Evolutionary conservation across 1,284 basidiomycete species (phyloP), one percentile per base, ranked within the genome.

Genomic region (Fomitopsis pinicola): DNA sequence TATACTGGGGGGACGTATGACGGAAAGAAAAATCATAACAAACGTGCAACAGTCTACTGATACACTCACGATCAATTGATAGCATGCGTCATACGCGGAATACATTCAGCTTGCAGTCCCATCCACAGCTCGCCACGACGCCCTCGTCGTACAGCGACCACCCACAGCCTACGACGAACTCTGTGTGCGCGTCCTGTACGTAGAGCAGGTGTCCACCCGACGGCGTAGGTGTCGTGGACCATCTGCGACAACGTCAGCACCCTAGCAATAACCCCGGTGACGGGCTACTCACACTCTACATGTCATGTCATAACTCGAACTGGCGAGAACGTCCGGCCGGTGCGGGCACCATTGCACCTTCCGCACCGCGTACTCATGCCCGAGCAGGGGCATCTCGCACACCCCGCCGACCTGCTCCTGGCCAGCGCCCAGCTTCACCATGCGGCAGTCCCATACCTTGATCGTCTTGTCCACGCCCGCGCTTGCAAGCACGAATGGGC

Each of bases 291-390:
- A 98, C 85, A 96, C 81, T 74, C 94, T 81, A 73, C 92, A 95
- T 1, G 94, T 94, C 97, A 98, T 99, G 73, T 99, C 97, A 75
- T 98, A 99, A 65, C 91, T 90, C 22, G 91, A 92, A 57, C 86
- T 91, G 0, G 92, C 91, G 28, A 98, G 76, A 9, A 95, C 69
- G 67, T 94, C 88, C 2, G 89, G 77, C n/a, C 82, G 77, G 72
- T 89, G 87, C 22, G 89, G 67, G 80, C 86, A 87, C 90, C 90
- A 93, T 66, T 92, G 89, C 5, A 93, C 81, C 72, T 91, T 92
- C 55, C 91, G 77, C 50, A 92, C 83, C 2, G 91, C 91, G 69
- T 91, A 92, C 74, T 92, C 91, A 67, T 93, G 91, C n/a, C 91
- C 91, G 5, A 81, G 74, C 8, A 93, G 72, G 62, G 86, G 83